Evolutionary conservation across 306 rosid species (phyloP), one percentile per base, ranked within the genome.

Genomic region (Trifolium pratense): DNA sequence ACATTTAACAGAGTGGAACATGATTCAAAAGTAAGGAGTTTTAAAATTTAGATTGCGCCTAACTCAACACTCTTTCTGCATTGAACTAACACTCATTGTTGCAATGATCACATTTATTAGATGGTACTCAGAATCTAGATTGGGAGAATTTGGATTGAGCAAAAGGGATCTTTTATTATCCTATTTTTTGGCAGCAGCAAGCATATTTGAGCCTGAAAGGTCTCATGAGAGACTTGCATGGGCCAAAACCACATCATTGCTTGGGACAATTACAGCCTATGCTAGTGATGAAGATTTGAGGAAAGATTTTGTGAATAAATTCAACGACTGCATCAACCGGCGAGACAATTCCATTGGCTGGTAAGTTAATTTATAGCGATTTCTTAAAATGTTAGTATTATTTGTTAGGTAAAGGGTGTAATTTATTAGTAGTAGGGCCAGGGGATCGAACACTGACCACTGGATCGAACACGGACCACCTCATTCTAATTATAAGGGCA

Each of bases 171-270:
- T 91, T 51, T 79, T 91, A 5, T 52, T 81, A 52, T 76, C 89
- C 6, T 95, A 91, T 81, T 95, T 84, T 86, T 51, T 92, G n/a
- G 96, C 96, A 15, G 84, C 90, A 18, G 85, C 92, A 6, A 87
- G 58, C 68, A 90, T 95, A 34, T 94, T 73, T 77, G 97, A 95
- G 56, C 87, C 96, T 3, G 93, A 90, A 31, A 87, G 83, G 69
- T 91, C 87, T 0, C 84, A 57, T 7, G 96, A 88, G 75, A 78
- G 99, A 40, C 64, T 90, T 52, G 93, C 91, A 20, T 95, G 99
- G 99, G 82, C 91, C 16, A 88, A 90, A 79, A 87, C 92, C 6
- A 25, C 48, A 2, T 83, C 86, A 5, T 75, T 95, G 75, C 55
- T 90, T 3, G 79, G 85, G 13, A 72, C 91, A 6, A 84, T 95